A percentile compares a stretch with the other conserved stretches of the same genome.
phyloP scores from a whole-genome alignment of 1,139 yeast species.

The Candida tetrigidarum region DNA sequence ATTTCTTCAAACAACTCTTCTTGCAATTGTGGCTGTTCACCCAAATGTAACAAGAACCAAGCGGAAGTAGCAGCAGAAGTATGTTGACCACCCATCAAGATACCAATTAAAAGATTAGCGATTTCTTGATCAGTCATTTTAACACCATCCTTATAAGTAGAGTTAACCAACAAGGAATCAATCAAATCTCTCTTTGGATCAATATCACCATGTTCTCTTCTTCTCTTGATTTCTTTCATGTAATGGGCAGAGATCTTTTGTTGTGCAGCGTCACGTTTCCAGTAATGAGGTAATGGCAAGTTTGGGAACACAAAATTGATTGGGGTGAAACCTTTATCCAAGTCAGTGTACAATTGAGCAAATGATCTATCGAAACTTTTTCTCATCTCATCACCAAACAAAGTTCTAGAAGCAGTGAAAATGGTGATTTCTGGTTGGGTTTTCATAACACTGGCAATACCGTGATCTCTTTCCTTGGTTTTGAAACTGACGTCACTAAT shows the following conservation, averaged over 20 bases:
- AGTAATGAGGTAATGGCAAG: slow-evolving; percentile 86
- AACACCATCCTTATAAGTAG: slow-evolving; percentile 91
- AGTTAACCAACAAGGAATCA: slow-evolving; percentile 80
- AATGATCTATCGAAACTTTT: slow-evolving; percentile 79
- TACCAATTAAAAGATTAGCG: slow-evolving; percentile 91
- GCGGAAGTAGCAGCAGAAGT: slow-evolving; percentile 97
- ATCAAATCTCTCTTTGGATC: slow-evolving; percentile 83
- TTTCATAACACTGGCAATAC: slow-evolving; percentile 72
- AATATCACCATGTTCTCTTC: slow-evolving; percentile 77
- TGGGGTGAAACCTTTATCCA: slow-evolving; percentile 97
- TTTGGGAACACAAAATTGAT: slow-evolving; percentile 94
- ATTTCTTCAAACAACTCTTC: slow-evolving; percentile 81
- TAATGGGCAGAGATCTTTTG: slow-evolving; percentile 78
- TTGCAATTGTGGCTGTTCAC: slow-evolving; percentile 82
- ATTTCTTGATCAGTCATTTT: slow-evolving; percentile 95
- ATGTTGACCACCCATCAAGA: slow-evolving; percentile 99
- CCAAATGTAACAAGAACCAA: slow-evolving; percentile 91
- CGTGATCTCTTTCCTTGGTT: slow-evolving; percentile 41
- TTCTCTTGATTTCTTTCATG: slow-evolving; percentile 71
- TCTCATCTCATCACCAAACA: slow-evolving; percentile 92
- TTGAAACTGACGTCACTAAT: slow-evolving; percentile 48
- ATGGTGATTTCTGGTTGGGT: slow-evolving; percentile 96
- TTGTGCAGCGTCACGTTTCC: slow-evolving; percentile 88
- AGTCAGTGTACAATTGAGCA: slow-evolving; percentile 85
- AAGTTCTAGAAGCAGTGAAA: slow-evolving; percentile 91